Evolutionary conservation across 2,329 filamentous ascomycete species (phyloP), one percentile per base, ranked within the genome.

Genomic region (Stemphylium vesicarium): DNA sequence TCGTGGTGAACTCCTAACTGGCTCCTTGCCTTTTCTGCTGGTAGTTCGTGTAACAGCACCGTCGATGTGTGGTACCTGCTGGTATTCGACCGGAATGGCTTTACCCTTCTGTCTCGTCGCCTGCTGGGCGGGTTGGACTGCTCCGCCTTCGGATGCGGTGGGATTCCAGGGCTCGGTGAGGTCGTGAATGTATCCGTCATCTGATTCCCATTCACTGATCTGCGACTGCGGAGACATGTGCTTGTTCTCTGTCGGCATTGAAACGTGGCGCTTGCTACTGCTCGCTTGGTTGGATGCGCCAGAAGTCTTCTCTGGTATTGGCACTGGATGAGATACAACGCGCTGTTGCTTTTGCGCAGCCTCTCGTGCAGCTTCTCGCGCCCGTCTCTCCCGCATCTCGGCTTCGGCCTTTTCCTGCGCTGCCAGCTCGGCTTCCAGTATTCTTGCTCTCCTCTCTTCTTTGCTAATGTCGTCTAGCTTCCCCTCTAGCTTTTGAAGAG

Each of bases 381-480:
- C 69, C 31, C 73, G 64, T 22, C 71, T 66, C 38, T 68, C 71
- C n/a, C 69, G 64, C 53, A 60, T 64, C 36, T 73, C 71, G 9
- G 77, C 74, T 33, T 81, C 81, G 11, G 79, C 80, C 63, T 81
- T 82, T 68, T 94, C 88, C 64, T 87, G 85, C 15, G 88, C 84
- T 38, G 85, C 84, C 63, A 87, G 82, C 74, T 97, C 94, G 5
- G 92, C 92, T 66, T 94, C 90, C 71, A 92, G 85, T 4, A 94
- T 86, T 41, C 91, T 85, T 8, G 92, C 92, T 61, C 94, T 85
- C 75, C 96, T 96, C 77, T 97, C 93, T 77, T 97, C 93, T 75
- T 97, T 98, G 74, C 90, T 96, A 75, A 97, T 94, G 77, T 90
- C 92, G 75, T 89, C 90, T 69, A 98, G 84, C 68, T 91, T 95